Base-by-base conservation (phyloP, 2,329 filamentous ascomycete species). In the Didymella glomerata region DNA sequence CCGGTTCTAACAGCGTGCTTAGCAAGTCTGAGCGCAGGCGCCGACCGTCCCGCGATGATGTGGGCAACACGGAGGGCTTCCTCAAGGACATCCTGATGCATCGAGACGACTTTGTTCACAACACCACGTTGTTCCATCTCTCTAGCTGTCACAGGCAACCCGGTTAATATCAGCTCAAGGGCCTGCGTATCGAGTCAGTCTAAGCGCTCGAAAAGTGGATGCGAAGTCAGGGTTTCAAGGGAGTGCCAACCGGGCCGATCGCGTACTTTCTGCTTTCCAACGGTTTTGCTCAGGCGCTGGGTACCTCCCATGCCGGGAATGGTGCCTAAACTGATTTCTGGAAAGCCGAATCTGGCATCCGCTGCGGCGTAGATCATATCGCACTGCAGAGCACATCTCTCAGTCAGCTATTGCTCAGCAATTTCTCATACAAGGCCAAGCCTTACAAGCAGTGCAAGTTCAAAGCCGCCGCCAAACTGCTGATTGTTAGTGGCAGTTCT, bases 281-380 rank as follows among this genome's bases (percentile, higher is more conserved):
- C 68, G 9, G 79, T 92, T 24, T 87, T 85, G 4, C 92, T 95
- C 55, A 98, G 82, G 11, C 94, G 85, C 82, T 98, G 94, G 66
- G 89, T 93, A 4, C 94, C 94, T 32, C 94, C 94, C 0, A 91
- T 93, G 5, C 94, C 95, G 4, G 95, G 94, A 57, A 97, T 91
- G 2, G 90, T 91, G 24, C 94, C 95, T 6, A 98, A 85, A 81
- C 93, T 97, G 81, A 98, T 92, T 81, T 99, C 94, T 2, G 94
- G 94, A 80, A 97, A 94, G 8, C 94, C 95, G 75, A 99, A 97
- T 73, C 90, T 95, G 69, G 94, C 93, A 20, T 80, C 86, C 51
- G 88, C 84, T 5, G 91, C 93, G 81, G 91, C 95, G 83, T 97
- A 97, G 57, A 98, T 82, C 68, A 97, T 88, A 77, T 98, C 94